phyloP scores from a whole-genome alignment of 257 asterid genomes.

The Henckelia pumila region DNA sequence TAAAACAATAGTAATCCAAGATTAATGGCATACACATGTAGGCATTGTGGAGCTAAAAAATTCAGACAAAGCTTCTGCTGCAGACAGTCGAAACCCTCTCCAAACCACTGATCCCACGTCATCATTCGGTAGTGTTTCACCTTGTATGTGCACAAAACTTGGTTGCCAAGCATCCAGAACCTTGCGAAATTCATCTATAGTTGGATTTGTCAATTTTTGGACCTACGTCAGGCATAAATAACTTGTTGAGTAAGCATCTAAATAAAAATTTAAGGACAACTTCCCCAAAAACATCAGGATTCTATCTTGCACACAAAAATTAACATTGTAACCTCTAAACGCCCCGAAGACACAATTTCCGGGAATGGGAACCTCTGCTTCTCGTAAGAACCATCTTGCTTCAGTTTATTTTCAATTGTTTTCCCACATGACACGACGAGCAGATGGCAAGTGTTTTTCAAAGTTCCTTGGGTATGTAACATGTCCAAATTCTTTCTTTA shows the following conservation, averaged over 20 bases:
- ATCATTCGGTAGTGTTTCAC: constrained; percentile 53
- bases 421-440: constrained; percentile 66
- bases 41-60: constrained; percentile 63
- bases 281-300: not conserved
- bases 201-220: constrained; percentile 72
- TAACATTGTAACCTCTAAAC: constrained; percentile 79
- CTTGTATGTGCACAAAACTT: constrained; percentile 77
- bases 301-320: not conserved
- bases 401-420: constrained; percentile 40
- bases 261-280: not conserved
- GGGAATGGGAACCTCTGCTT: constrained; percentile 60
- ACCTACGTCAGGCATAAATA: constrained; percentile 46
- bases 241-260: constrained; percentile 12
- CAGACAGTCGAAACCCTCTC: constrained; percentile 64
- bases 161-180: constrained; percentile 76
- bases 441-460: constrained; percentile 73
- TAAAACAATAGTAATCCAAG: constrained; percentile 6
- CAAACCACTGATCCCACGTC: constrained; percentile 60
- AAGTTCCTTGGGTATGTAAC: constrained; percentile 84
- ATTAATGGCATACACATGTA: constrained; percentile 53
- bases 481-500: constrained; percentile 39
- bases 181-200: constrained; percentile 61
- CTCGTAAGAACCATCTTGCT: constrained; percentile 44
- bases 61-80: constrained; percentile 58
- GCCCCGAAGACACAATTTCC: constrained; percentile 71